Conservation (phyloP, 2,329 filamentous ascomycete genomes). For the Pezicula radicicola region DNA sequence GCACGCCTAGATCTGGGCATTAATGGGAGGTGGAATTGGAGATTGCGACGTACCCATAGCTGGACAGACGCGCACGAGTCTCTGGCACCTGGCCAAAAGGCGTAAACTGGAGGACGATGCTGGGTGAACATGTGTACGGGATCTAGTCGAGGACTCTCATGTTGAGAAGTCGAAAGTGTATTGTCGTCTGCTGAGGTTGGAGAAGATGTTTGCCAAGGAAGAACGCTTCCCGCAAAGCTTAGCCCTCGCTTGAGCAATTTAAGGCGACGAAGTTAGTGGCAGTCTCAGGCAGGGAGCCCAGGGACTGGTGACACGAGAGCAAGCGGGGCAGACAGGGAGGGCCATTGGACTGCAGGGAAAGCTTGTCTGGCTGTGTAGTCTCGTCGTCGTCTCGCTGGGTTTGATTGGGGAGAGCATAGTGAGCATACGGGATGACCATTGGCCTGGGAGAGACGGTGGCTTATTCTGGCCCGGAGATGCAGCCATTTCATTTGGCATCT, state of each 20-base stretch:
- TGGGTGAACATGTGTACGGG: conserved; percentile 1
- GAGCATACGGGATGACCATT: no score
- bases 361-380: no score
- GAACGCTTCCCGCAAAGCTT: background rate
- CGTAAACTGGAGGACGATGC: background rate
- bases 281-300: no score
- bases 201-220: background rate
- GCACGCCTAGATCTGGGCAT: conserved; percentile 9
- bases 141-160: background rate
- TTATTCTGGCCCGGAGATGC: no score
- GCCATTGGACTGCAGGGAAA: no score
- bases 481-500: no score
- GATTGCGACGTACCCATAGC: background rate
- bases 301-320: no score
- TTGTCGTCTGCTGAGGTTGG: background rate
- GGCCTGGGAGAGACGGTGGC: no score
- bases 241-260: background rate
- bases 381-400: no score
- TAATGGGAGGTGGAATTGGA: conserved; percentile 2
- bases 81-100: conserved; percentile 1
- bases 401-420: no score
- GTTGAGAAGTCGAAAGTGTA: background rate
- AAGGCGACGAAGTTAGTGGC: no score
- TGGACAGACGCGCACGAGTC: background rate
- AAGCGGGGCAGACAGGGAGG: no score